Evolutionary conservation across 805 yeast species (phyloP).

Genomic region (Sugiyamaella floridensis): DNA sequence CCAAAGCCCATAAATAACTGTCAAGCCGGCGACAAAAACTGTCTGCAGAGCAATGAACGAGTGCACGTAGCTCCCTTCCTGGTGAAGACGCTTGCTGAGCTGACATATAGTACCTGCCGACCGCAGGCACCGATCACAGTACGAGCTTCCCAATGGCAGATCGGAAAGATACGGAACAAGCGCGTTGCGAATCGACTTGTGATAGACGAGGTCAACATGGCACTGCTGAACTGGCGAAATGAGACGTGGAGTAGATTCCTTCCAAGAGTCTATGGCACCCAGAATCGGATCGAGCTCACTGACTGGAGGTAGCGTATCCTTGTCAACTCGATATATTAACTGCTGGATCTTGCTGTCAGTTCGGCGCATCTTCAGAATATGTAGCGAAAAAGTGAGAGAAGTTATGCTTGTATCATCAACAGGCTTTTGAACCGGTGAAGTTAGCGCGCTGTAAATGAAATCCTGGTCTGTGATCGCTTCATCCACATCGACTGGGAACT

Average conservation of each 20-base stretch:
- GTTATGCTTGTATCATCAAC: neutral
- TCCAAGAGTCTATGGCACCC: constrained; percentile 1
- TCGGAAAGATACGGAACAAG: constrained; percentile 3
- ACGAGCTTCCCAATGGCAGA: neutral
- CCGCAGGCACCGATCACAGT: constrained; percentile 1
- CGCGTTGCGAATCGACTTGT: constrained; percentile 5
- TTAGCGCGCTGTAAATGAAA: neutral
- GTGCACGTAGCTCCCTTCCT: constrained; percentile 6
- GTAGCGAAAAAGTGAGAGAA: constrained; percentile 39
- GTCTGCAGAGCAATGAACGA: constrained; percentile 9
- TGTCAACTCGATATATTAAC: constrained; percentile 41
- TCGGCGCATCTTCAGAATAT: constrained; percentile 61
- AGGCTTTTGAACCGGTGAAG: neutral
- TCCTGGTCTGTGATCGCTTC: constrained; percentile 47
- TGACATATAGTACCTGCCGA: constrained; percentile 7
- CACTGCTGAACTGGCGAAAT: constrained; percentile 5
- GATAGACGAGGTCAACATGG: constrained; percentile 6
- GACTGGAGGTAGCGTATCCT: constrained; percentile 1
- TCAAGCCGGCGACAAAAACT: constrained; percentile 8
- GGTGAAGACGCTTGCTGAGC: constrained; percentile 3
- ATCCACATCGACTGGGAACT: constrained; percentile 65
- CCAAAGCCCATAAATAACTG: constrained; percentile 10
- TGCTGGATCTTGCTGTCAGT: constrained; percentile 72
- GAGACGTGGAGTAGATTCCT: neutral
- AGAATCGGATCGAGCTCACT: constrained; percentile 1